Percentiles rank a stretch among this genome's conserved stretches.
phyloP scores from a whole-genome alignment of 2,329 filamentous ascomycete species.

The Coleophoma eucalyptorum region DNA sequence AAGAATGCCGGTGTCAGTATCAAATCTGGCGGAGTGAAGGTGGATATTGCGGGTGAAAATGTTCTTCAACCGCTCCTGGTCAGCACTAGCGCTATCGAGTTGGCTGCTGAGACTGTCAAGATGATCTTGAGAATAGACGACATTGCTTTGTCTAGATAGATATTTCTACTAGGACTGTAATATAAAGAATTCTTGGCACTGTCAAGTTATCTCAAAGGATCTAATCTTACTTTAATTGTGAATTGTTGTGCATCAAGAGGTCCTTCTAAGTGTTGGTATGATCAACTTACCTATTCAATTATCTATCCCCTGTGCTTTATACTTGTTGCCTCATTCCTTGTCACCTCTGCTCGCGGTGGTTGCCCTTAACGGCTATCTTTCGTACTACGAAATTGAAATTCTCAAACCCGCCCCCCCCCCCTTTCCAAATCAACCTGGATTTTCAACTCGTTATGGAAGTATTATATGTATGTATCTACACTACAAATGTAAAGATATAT shows the following conservation, averaged over 20 bases:
- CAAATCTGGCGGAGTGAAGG: constrained; percentile 94
- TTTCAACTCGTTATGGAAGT: no score
- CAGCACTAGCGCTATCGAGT: constrained; percentile 94
- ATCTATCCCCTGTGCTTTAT: not conserved
- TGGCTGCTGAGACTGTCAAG: constrained; percentile 85
- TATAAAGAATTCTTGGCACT: not conserved
- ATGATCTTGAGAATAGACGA: constrained; percentile 62
- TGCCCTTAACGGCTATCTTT: not conserved
- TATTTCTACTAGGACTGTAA: not conserved
- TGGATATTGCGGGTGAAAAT: constrained; percentile 94
- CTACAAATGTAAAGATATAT: no score
- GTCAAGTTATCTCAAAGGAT: no score
- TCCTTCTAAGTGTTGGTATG: not conserved
- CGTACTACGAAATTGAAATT: not conserved
- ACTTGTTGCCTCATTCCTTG: not conserved
- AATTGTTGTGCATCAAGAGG: not conserved
- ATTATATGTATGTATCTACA: no score
- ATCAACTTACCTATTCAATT: not conserved
- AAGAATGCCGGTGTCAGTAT: constrained; percentile 97
- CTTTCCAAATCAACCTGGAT: no score
- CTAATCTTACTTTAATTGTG: not conserved
- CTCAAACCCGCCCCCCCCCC: not conserved
- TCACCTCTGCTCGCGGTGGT: not conserved
- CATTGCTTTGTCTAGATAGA: constrained; percentile 57
- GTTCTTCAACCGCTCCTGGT: constrained; percentile 94